Conservation (phyloP, 75 land plant genomes). For the Picea glauca region DNA sequence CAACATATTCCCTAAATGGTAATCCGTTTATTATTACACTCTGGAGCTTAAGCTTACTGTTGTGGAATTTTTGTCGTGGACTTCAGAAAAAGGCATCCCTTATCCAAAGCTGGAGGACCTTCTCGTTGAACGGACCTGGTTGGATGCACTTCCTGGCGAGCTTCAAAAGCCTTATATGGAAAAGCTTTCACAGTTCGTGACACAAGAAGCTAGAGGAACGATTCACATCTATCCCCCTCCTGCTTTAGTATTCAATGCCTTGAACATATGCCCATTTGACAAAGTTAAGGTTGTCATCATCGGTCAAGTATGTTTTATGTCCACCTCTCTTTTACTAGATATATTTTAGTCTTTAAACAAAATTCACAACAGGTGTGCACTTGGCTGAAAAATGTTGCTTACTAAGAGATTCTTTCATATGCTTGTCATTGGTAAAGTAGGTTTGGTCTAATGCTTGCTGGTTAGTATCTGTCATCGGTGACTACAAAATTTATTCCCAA, state of each 20-base stretch:
- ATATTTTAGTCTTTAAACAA: neutral
- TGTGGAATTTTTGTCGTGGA: neutral
- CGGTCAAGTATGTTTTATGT: conserved; percentile 65
- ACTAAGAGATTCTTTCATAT: neutral
- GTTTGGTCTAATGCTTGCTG: neutral
- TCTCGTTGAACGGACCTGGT: conserved; percentile 80
- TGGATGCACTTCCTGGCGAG: conserved; percentile 63
- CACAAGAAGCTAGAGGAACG: conserved; percentile 49
- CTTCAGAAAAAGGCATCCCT: conserved; percentile 36
- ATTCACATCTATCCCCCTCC: conserved; percentile 81
- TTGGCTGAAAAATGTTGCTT: too few relatives aligned
- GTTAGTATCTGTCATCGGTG: neutral
- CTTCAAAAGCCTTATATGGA: conserved; percentile 78
- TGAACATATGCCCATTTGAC: conserved; percentile 81
- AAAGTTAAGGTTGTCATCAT: conserved; percentile 82
- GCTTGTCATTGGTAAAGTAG: neutral
- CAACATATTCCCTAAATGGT: too few relatives aligned
- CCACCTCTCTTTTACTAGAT: neutral
- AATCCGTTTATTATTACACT: too few relatives aligned
- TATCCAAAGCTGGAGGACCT: conserved; percentile 70
- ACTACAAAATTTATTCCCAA: too few relatives aligned
- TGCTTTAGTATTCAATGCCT: conserved; percentile 75
- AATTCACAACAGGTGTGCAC: neutral
- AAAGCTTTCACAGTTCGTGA: conserved; percentile 66
- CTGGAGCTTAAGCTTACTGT: neutral